phyloP scores from a whole-genome alignment of 768 basidiomycete species.

The Leucocoprinus leucothites region DNA sequence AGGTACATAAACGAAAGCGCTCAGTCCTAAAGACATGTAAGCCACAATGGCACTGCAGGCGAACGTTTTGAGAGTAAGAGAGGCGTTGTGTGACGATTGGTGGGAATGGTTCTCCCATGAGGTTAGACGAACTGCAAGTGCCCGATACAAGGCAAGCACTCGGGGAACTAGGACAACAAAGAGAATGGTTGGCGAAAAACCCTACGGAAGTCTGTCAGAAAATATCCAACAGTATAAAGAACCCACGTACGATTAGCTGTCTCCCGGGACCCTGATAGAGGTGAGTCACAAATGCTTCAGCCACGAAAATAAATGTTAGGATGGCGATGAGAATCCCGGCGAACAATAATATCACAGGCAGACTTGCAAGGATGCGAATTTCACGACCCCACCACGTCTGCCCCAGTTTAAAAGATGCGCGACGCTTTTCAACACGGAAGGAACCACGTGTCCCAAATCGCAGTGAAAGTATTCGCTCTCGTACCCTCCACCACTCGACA shows the following conservation, averaged over 20 bases:
- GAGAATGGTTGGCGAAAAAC: conserved; percentile 78
- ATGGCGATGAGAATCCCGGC: conserved; percentile 65
- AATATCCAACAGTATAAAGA: background rate
- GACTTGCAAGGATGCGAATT: conserved; percentile 57
- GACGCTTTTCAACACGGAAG: conserved; percentile 70
- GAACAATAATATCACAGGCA: conserved; percentile 75
- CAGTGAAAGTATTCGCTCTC: conserved; percentile 79
- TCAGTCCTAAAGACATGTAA: conserved; percentile 86
- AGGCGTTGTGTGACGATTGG: conserved; percentile 70
- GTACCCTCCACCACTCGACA: conserved; percentile 90
- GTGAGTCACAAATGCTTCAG: conserved; percentile 88
- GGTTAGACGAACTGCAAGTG: conserved; percentile 66
- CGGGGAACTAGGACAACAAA: conserved; percentile 81
- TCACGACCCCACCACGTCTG: conserved; percentile 79
- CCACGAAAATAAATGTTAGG: conserved; percentile 77
- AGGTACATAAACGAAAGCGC: conserved; percentile 92
- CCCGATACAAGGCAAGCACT: conserved; percentile 70
- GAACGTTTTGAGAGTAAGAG: conserved; percentile 89
- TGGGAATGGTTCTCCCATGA: conserved; percentile 92
- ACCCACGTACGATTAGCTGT: conserved; percentile 64
- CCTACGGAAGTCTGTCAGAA: conserved; percentile 34
- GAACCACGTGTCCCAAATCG: conserved; percentile 80
- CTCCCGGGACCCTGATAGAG: conserved; percentile 88
- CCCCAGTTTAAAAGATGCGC: conserved; percentile 54
- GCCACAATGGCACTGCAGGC: conserved; percentile 85